Base-by-base conservation (phyloP, 805 yeast species). In the Sporopachydermia quercuum region DNA sequence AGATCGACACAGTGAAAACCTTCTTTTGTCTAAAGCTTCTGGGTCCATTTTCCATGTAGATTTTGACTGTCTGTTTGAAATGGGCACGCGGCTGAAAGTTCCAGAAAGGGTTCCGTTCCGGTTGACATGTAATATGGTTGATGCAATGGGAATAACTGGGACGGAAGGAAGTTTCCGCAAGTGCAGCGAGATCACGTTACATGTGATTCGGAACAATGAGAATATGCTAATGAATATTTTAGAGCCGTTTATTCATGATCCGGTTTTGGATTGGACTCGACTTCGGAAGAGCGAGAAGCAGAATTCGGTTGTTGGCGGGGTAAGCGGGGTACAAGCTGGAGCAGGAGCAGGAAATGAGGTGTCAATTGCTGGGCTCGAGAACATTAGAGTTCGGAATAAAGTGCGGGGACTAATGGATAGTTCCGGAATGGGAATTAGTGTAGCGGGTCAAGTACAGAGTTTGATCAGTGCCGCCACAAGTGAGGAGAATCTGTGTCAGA, bases 61-160 rank as follows among this genome's bases (percentile, higher is more conserved):
- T 58, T 91, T 91, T 57, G 97, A 93, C 54, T 89, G 97, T 61
- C 63, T 91, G 35, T 91, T 93, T 52, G 97, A 89, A 42, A 91
- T 89, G 54, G 78, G 70, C 36, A 59, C 57, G 37, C 83, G 82
- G 16, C 60, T 77, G 18, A 76, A 78, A 2, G 78, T 81, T 4
- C 99, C 99, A 0, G 99, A 91, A 53, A 64, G 84, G 19, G 98
- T 91, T 2, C 99, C 98, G 0, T 91, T 91, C 58, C 65, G 99
- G 47, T 57, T 91, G 37, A 91, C 98, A 0, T 80, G 76, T 39
- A 89, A 91, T 52, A 69, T 91, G 65, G 76, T 77, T 3, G 95
- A 86, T 55, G 96, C 96, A 0, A 66, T 82, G 51, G 97, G 97
- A 2, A 74, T 85, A 0, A 72, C 79, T 37, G 91, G 91, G 1